Evolutionary conservation across 352 stramenopile species (phyloP).

Genomic region (Pythium myriotylum): DNA sequence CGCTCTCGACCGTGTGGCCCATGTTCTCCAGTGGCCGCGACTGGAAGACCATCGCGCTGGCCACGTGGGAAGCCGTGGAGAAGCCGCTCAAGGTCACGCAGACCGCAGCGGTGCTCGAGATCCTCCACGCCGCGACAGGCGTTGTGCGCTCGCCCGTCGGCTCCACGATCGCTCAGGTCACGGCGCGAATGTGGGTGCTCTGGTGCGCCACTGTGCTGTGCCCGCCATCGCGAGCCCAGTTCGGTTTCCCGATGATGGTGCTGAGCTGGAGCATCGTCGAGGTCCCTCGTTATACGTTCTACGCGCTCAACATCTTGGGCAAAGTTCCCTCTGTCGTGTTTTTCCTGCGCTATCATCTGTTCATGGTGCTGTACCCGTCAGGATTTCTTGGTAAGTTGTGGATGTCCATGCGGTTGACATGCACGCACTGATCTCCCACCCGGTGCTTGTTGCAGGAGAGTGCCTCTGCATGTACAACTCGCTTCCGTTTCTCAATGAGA

Average conservation of each 20-base stretch:
- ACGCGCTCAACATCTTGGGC: conserved; percentile 93
- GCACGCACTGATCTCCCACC: too few relatives aligned
- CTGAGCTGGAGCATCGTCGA: conserved; percentile 87
- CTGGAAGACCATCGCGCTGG: conserved; percentile 45
- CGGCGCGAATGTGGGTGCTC: conserved; percentile 71
- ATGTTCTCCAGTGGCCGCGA: conserved; percentile 43
- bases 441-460: conserved; percentile 39
- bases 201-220: conserved; percentile 80
- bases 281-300: conserved; percentile 97
- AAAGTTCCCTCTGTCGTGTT: conserved; percentile 94
- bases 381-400: conserved; percentile 79
- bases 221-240: conserved; percentile 78
- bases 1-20: conserved; percentile 45
- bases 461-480: conserved; percentile 74
- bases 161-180: conserved; percentile 92
- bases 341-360: conserved; percentile 97
- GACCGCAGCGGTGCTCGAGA: conserved; percentile 94
- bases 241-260: conserved; percentile 86
- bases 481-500: conserved; percentile 49
- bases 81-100: conserved; percentile 87
- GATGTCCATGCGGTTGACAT: background rate
- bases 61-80: conserved; percentile 52
- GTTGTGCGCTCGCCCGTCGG: conserved; percentile 95
- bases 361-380: conserved; percentile 98
- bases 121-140: conserved; percentile 94